Conservation (phyloP, 768 basidiomycete species). For the Lentinus tigrinus region DNA sequence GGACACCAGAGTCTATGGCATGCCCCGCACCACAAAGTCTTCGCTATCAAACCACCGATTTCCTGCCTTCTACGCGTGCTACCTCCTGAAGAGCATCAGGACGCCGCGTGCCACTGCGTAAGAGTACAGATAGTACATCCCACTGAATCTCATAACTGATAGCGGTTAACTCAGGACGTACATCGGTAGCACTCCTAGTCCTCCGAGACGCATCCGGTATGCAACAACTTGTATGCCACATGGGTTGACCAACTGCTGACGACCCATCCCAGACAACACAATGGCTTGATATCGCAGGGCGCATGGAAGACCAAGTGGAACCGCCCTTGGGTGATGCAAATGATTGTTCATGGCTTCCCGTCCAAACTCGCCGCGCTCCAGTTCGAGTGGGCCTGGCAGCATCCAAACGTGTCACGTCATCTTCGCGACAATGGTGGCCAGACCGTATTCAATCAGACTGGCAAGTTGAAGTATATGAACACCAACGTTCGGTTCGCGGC, state of each 20-base stretch:
- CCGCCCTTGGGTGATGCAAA: constrained; percentile 80
- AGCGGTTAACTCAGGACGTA: constrained; percentile 50
- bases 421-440: constrained; percentile 46
- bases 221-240: constrained; percentile 1
- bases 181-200: constrained; percentile 71
- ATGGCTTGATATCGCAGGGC: constrained; percentile 71
- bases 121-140: constrained; percentile 1
- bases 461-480: constrained; percentile 33
- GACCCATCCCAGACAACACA: constrained; percentile 60
- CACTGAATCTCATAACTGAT: background rate
- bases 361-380: constrained; percentile 72
- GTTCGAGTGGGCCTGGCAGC: constrained; percentile 89
- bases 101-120: constrained; percentile 48
- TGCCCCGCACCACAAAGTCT: constrained; percentile 20
- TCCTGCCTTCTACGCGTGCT: constrained; percentile 80
- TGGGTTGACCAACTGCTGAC: background rate
- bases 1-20: background rate
- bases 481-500: constrained; percentile 47
- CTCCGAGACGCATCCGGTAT: constrained; percentile 63
- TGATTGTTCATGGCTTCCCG: constrained; percentile 84
- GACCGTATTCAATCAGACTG: constrained; percentile 36
- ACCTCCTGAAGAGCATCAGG: constrained; percentile 69
- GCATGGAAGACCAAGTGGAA: constrained; percentile 62
- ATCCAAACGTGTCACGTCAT: constrained; percentile 69
- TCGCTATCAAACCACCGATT: constrained; percentile 39